These are phyloP conservation scores for Xylaria palmicola DNA, from an alignment of 495 filamentous ascomycete species.

Conservation along the genomic window DNA sequence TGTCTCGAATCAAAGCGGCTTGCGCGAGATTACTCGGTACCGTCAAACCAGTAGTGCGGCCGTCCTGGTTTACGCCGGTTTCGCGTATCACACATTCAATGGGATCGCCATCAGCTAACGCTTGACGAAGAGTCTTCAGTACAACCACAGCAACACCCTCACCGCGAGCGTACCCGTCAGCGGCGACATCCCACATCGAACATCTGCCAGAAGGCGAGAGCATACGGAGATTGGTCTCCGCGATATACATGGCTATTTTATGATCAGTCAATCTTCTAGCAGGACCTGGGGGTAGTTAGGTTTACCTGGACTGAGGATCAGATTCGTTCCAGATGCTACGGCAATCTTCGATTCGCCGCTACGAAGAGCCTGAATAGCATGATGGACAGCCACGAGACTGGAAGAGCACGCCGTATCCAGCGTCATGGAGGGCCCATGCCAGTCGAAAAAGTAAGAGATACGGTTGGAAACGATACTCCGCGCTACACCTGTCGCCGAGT, in stretches of 20 bases:
- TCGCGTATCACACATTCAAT: slow-evolving; percentile 60
- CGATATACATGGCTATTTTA: slow-evolving; percentile 28
- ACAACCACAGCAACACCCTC: slow-evolving; percentile 52
- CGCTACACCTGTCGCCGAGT: slow-evolving; percentile 45
- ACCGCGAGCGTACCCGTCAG: slow-evolving; percentile 63
- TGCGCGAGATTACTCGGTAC: slow-evolving; percentile 44
- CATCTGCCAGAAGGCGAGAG: slow-evolving; percentile 32
- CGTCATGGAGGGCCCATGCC: slow-evolving; percentile 33
- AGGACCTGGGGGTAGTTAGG: not conserved
- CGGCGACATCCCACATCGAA: slow-evolving; percentile 45
- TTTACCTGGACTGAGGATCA: slow-evolving; percentile 36
- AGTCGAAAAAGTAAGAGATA: slow-evolving; percentile 47
- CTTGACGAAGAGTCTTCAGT: slow-evolving; percentile 57
- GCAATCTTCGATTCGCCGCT: slow-evolving; percentile 37
- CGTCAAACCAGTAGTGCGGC: slow-evolving; percentile 38
- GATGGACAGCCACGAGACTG: slow-evolving; percentile 36
- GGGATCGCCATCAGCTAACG: slow-evolving; percentile 46
- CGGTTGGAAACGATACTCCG: slow-evolving; percentile 48
- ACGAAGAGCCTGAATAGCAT: slow-evolving; percentile 41
- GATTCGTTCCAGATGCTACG: slow-evolving; percentile 37
- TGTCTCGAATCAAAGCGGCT: slow-evolving; percentile 38
- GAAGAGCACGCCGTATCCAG: slow-evolving; percentile 50
- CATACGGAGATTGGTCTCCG: slow-evolving; percentile 9
- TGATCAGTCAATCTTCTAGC: not conserved
- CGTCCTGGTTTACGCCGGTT: slow-evolving; percentile 55